Conservation (phyloP, 23 red algal species). For the Gracilaria gracilis region DNA sequence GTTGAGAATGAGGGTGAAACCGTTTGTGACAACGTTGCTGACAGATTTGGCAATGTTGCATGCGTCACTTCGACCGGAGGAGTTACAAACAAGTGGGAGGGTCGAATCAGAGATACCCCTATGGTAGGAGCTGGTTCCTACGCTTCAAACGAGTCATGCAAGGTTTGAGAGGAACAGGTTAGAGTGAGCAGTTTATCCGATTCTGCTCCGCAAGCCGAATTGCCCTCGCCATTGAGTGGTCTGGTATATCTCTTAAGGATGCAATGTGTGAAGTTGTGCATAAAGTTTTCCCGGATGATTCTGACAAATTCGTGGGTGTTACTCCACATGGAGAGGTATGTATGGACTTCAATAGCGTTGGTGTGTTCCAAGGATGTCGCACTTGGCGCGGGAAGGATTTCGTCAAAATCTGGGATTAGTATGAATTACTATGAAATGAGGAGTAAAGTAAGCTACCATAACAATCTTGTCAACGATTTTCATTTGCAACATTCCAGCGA, state of each 20-base stretch:
- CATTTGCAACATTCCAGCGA: not conserved
- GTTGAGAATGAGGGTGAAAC: conserved; percentile 64
- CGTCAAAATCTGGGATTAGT: conserved; percentile 71
- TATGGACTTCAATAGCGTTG: conserved; percentile 57
- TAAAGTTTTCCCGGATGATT: conserved; percentile 47
- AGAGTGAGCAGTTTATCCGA: conserved; percentile 63
- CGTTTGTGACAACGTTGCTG: conserved; percentile 68
- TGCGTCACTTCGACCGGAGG: conserved; percentile 84
- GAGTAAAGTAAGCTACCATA: conserved; percentile 31
- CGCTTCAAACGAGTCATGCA: conserved; percentile 67
- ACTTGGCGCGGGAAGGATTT: conserved; percentile 44
- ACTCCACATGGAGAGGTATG: conserved; percentile 60
- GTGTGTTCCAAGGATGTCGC: conserved; percentile 59
- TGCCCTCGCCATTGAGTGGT: conserved; percentile 53
- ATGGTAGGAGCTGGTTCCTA: conserved; percentile 77
- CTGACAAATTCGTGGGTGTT: conserved; percentile 55
- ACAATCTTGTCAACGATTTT: not conserved
- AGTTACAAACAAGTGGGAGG: conserved; percentile 80
- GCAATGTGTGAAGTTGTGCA: conserved; percentile 64
- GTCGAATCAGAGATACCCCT: conserved; percentile 79
- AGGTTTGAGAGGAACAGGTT: conserved; percentile 67
- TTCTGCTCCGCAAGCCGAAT: conserved; percentile 52
- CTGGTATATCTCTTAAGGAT: conserved; percentile 49
- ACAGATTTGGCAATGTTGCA: conserved; percentile 72
- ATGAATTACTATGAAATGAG: not conserved